Percentiles rank a stretch among this genome's conserved stretches.
These are phyloP conservation scores for Chalciporus sp. DNA, from an alignment of 1,284 basidiomycete species.

Conservation along the genomic window DNA sequence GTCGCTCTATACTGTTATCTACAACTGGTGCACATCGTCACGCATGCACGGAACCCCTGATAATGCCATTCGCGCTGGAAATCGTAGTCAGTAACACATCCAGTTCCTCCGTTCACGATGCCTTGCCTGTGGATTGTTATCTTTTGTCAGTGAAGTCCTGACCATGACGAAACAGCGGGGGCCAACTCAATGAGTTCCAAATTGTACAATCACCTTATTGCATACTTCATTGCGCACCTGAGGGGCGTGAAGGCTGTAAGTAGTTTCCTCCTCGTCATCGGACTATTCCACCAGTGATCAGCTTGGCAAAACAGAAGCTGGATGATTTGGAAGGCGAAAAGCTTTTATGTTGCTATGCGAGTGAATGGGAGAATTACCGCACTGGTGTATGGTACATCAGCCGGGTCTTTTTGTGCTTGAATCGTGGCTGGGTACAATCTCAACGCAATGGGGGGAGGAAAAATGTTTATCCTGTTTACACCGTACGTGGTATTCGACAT, in stretches of 20 bases:
- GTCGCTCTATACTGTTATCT: constrained; percentile 90
- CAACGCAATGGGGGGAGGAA: constrained; percentile 98
- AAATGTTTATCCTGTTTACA: constrained; percentile 94
- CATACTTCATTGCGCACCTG: constrained; percentile 84
- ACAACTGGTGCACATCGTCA: constrained; percentile 96
- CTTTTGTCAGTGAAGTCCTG: constrained; percentile 18
- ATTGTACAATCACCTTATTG: constrained; percentile 87
- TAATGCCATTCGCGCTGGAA: constrained; percentile 42
- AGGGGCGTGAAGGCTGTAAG: constrained; percentile 65
- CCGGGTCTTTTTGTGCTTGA: constrained; percentile 94
- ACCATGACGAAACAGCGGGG: constrained; percentile 58
- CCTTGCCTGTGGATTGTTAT: constrained; percentile 19
- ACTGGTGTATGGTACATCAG: constrained; percentile 96
- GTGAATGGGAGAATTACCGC: constrained; percentile 96
- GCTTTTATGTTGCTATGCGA: constrained; percentile 88
- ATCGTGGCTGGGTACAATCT: constrained; percentile 98
- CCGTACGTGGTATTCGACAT: constrained; percentile 57
- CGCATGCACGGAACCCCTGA: constrained; percentile 73
- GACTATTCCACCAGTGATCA: constrained; percentile 1
- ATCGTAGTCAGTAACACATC: constrained; percentile 55
- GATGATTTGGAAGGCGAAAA: constrained; percentile 84
- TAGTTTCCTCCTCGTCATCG: constrained; percentile 13
- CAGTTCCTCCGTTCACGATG: constrained; percentile 7
- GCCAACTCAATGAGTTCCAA: constrained; percentile 96
- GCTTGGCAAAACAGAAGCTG: constrained; percentile 56